These are phyloP conservation scores for Lonicera japonica DNA, from an alignment of 129 eudicot species.

Conservation along the genomic window DNA sequence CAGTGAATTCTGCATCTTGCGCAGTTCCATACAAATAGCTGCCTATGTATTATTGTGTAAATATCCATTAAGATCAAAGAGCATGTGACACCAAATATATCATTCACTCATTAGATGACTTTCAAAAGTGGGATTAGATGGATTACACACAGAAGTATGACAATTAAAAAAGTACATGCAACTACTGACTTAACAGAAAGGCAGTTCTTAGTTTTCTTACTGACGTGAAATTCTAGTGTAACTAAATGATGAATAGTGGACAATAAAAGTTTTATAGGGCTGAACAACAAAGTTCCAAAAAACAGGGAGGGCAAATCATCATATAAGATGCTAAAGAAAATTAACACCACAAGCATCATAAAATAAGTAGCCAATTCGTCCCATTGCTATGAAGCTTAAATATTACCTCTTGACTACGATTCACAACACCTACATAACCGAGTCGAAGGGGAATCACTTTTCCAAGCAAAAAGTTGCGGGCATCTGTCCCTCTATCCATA, in stretches of 20 bases:
- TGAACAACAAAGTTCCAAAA: too few relatives aligned
- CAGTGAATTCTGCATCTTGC: not conserved
- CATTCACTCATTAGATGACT: not conserved
- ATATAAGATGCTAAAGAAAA: too few relatives aligned
- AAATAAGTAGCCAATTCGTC: not conserved
- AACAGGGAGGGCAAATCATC: too few relatives aligned
- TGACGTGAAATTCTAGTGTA: too few relatives aligned
- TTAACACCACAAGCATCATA: not conserved
- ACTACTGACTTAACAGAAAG: too few relatives aligned
- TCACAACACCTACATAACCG: slow-evolving; percentile 96
- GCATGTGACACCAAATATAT: not conserved
- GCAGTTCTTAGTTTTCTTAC: too few relatives aligned
- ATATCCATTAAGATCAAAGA: not conserved
- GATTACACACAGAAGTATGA: not conserved
- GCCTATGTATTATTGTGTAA: not conserved
- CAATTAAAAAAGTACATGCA: not conserved
- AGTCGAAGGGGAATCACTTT: slow-evolving; percentile 89
- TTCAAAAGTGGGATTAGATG: not conserved
- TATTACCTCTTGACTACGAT: slow-evolving; percentile 97
- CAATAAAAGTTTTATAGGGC: too few relatives aligned
- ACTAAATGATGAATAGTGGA: too few relatives aligned
- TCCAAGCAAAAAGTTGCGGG: slow-evolving; percentile 87
- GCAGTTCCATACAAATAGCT: not conserved
- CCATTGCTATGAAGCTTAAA: not conserved
- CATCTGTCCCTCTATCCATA: slow-evolving; percentile 99